These are phyloP conservation scores for Austroboletus novae-zelandiae DNA, from an alignment of 1,284 basidiomycete species.

Conservation along the genomic window DNA sequence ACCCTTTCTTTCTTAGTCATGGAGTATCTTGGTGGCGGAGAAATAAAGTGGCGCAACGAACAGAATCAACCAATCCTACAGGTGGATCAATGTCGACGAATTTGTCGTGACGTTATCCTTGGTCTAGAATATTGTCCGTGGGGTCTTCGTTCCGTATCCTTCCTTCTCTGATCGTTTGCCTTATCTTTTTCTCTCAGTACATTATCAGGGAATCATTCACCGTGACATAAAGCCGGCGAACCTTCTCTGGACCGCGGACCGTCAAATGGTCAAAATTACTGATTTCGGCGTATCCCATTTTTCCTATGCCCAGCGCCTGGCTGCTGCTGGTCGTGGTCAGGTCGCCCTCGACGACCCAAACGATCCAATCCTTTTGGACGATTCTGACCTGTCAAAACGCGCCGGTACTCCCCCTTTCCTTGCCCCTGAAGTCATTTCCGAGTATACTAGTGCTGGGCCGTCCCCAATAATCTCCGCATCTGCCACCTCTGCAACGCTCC, in stretches of 20 bases:
- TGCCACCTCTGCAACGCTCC: conserved; percentile 31
- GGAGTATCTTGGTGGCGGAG: conserved; percentile 94
- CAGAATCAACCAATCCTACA: conserved; percentile 72
- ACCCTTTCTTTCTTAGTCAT: conserved; percentile 60
- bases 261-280: conserved; percentile 90
- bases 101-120: conserved; percentile 89
- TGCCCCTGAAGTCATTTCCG: conserved; percentile 90
- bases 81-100: conserved; percentile 80
- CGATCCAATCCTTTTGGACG: conserved; percentile 73
- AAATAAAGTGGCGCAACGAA: conserved; percentile 83
- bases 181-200: conserved; percentile 53
- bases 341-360: conserved; percentile 41
- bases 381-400: conserved; percentile 88
- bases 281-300: conserved; percentile 98
- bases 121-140: conserved; percentile 90
- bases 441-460: conserved; percentile 39
- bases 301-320: conserved; percentile 78
- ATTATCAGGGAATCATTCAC: conserved; percentile 97
- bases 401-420: conserved; percentile 98
- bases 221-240: conserved; percentile 99
- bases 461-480: conserved; percentile 32
- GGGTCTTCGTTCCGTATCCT: conserved; percentile 4
- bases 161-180: conserved; percentile 7
- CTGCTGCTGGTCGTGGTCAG: conserved; percentile 46
- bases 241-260: conserved; percentile 84